Base-by-base conservation (phyloP, 352 stramenopile genomes). In the Pythium biforme region DNA sequence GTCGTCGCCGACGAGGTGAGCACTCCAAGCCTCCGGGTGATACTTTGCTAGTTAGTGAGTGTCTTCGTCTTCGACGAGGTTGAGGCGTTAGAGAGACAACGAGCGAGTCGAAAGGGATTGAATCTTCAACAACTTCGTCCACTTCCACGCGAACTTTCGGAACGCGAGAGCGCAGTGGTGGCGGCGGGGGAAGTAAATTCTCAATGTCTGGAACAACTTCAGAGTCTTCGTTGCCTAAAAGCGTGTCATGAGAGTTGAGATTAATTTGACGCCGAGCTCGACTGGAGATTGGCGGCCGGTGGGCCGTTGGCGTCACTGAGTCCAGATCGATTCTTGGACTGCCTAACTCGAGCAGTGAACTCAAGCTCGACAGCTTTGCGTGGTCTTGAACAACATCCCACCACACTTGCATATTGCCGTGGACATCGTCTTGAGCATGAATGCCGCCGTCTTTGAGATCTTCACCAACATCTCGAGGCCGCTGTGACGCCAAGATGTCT, bases 401-500 rank as follows among this genome's bases (percentile, higher is more conserved):
- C 81, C 82, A 90, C 0, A 23, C 33, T 15, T 39, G 53, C n/a
- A n/a, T n/a, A 10, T 43, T 37, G n/a, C 26, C 37, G 20, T 17
- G 14, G 17, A 63, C 41, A 64, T 27, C 40, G 0, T 63, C 27
- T 33, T n/a, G 26, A 4, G 39, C 26, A n/a, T 1, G 4, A 43
- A 5, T 43, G 1, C 25, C 41, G 7, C 0, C 8, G 48, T 55
- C 17, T 54, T n/a, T 22, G 58, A 49, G 29, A 37, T 62, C 51
- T 3, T 61, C 40, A 14, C 55, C 48, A 4, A 69, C 27, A 64
- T 77, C 76, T 31, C 76, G 25, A 0, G 73, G 23, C 5, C 51
- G 56, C 43, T 93, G 84, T 8, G 84, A 88, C 19, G 79, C 77
- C 26, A 94, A 64, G 37, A 94, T 94, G 39, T 89, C 81, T 2